phyloP scores from a whole-genome alignment of 148 eudicot species.

The Oxyria digyna region DNA sequence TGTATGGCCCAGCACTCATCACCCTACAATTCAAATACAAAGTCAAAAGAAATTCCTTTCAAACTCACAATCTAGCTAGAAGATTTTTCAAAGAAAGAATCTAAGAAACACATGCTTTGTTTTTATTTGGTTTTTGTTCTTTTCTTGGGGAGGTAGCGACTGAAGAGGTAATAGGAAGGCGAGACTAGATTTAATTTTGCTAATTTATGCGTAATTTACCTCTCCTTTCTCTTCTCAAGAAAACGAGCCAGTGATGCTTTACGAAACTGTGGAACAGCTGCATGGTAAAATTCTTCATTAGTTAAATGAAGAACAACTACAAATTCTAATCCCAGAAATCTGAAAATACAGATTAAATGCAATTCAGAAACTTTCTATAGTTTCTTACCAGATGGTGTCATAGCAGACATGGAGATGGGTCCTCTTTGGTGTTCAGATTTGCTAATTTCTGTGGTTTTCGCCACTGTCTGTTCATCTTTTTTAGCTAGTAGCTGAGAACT shows the following conservation, averaged over 20 bases:
- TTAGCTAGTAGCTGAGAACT: slow-evolving; percentile 20
- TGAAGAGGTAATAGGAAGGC: no score
- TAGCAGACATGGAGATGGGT: slow-evolving; percentile 25
- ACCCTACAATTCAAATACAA: slow-evolving; percentile 2
- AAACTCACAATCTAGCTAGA: neutral
- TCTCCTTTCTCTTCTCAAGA: slow-evolving; percentile 58
- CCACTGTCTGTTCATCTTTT: slow-evolving; percentile 17
- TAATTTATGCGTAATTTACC: slow-evolving; percentile 20
- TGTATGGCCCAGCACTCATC: slow-evolving; percentile 9
- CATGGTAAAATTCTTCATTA: slow-evolving; percentile 4
- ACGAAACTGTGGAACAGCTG: slow-evolving; percentile 57
- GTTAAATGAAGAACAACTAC: neutral
- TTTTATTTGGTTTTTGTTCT: no score
- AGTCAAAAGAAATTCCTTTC: neutral
- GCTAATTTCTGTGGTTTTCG: slow-evolving; percentile 18
- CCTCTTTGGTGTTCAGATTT: slow-evolving; percentile 23
- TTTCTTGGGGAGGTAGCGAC: no score
- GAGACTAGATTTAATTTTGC: neutral
- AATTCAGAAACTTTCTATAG: neutral
- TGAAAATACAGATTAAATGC: neutral
- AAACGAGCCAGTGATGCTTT: slow-evolving; percentile 57
- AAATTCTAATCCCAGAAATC: neutral
- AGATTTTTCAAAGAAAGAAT: neutral
- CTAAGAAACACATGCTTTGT: neutral
- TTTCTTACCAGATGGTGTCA: slow-evolving; percentile 36